Conservation (phyloP, 73 alveolate species). For the Tetrahymena thermophila region DNA sequence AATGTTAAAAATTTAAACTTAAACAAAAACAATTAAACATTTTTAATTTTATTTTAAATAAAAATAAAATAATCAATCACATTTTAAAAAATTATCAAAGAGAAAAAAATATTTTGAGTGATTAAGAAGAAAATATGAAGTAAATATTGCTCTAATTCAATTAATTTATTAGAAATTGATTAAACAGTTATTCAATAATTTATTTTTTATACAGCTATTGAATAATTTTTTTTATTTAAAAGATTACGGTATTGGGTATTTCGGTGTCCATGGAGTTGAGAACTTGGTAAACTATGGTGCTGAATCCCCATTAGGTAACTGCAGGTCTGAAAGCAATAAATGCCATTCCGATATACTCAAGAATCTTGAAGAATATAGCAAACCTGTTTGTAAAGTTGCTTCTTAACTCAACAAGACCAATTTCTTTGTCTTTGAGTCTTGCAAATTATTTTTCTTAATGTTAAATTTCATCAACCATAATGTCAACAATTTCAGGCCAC, state of each 20-base stretch:
- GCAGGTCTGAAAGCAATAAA: not conserved
- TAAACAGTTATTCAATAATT: no score
- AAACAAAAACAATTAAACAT: no score
- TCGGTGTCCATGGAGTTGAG: not conserved
- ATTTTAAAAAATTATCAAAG: no score
- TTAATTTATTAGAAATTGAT: no score
- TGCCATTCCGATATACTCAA: not conserved
- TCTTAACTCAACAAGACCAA: not conserved
- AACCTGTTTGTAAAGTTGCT: not conserved
- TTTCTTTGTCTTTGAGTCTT: not conserved
- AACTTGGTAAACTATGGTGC: not conserved
- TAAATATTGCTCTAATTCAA: no score
- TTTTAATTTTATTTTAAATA: no score
- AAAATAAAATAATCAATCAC: no score
- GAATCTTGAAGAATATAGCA: not conserved
- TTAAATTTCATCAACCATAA: not conserved
- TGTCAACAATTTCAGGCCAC: not conserved
- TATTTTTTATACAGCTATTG: no score
- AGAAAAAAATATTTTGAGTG: no score
- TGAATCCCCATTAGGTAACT: not conserved
- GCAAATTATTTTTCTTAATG: not conserved
- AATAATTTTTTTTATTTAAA: not conserved
- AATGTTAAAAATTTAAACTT: no score
- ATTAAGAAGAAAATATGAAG: no score
- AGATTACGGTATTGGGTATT: not conserved